These are phyloP conservation scores for Lodderomyces beijingensis DNA, from an alignment of 1,139 yeast species.

Conservation along the genomic window DNA sequence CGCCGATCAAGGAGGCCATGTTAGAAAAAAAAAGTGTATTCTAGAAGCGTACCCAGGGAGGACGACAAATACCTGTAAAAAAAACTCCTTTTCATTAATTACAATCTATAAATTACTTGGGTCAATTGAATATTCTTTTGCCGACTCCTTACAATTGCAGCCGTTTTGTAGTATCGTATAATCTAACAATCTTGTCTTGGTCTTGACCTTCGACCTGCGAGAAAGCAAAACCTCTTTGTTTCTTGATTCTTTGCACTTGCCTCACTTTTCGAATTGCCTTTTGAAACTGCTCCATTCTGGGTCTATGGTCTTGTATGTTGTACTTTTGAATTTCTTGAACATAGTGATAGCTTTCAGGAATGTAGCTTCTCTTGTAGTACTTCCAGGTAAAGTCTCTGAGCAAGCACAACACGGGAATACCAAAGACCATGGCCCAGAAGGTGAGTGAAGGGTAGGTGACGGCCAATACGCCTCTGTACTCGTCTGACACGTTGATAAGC, in stretches of 20 bases:
- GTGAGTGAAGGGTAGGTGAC: slow-evolving; percentile 73
- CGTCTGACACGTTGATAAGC: slow-evolving; percentile 71
- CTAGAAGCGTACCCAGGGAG: no score
- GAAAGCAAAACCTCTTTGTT: slow-evolving; percentile 97
- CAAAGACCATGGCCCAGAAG: slow-evolving; percentile 81
- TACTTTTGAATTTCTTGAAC: slow-evolving; percentile 97
- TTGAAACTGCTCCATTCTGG: slow-evolving; percentile 94
- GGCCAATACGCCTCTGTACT: slow-evolving; percentile 74
- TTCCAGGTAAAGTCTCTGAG: slow-evolving; percentile 92
- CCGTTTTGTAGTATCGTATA: slow-evolving; percentile 88
- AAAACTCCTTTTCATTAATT: no score
- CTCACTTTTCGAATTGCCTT: slow-evolving; percentile 95
- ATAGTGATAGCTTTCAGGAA: slow-evolving; percentile 88
- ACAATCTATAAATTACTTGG: no score
- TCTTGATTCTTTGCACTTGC: slow-evolving; percentile 96
- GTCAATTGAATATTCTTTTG: no score
- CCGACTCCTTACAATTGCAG: no score
- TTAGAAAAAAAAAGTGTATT: no score
- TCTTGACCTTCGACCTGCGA: slow-evolving; percentile 94
- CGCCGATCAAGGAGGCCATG: no score
- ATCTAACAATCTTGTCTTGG: slow-evolving; percentile 84
- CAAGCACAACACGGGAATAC: slow-evolving; percentile 73
- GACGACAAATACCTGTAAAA: no score
- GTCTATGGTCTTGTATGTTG: slow-evolving; percentile 89
- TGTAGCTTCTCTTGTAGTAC: slow-evolving; percentile 85